These are phyloP conservation scores for Penicillium mononematosum DNA, from an alignment of 495 filamentous ascomycete genomes.

Conservation along the genomic window DNA sequence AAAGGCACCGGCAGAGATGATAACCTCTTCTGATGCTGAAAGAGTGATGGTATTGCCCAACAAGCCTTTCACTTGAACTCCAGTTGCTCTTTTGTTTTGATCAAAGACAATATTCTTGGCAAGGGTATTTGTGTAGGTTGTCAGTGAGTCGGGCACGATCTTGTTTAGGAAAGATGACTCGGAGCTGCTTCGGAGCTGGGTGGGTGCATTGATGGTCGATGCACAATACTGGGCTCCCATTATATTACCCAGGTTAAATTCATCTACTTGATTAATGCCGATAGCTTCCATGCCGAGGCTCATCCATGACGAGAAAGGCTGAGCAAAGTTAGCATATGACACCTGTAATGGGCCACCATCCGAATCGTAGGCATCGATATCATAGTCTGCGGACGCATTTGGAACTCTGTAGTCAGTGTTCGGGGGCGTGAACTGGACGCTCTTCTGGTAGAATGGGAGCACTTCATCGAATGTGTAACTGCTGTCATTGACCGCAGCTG, in stretches of 20 bases:
- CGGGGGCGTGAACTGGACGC: constrained; percentile 52
- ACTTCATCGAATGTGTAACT: constrained; percentile 53
- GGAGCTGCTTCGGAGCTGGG: constrained; percentile 39
- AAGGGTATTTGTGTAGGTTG: neutral
- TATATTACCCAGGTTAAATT: constrained; percentile 44
- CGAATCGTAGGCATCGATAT: constrained; percentile 31
- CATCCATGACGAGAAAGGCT: constrained; percentile 45
- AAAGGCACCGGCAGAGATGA: constrained; percentile 37
- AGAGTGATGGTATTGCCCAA: constrained; percentile 33
- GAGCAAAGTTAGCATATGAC: constrained; percentile 49
- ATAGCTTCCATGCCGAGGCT: constrained; percentile 36
- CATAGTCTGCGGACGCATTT: constrained; percentile 49
- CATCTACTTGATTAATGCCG: constrained; percentile 33
- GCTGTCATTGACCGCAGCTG: constrained; percentile 53
- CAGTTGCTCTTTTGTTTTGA: constrained; percentile 6
- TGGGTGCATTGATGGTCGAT: constrained; percentile 37
- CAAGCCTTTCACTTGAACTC: constrained; percentile 18
- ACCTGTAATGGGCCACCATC: constrained; percentile 49
- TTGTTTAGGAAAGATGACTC: constrained; percentile 35
- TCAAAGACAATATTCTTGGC: constrained; percentile 9
- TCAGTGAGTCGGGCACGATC: constrained; percentile 4
- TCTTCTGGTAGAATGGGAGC: constrained; percentile 56
- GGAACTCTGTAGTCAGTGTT: constrained; percentile 28
- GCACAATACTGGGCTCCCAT: constrained; percentile 40
- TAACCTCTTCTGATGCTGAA: constrained; percentile 43